A percentile compares a stretch with the other conserved stretches of the same genome.
Conservation (phyloP, 2,329 filamentous ascomycete genomes). For the Alternaria arborescens region DNA sequence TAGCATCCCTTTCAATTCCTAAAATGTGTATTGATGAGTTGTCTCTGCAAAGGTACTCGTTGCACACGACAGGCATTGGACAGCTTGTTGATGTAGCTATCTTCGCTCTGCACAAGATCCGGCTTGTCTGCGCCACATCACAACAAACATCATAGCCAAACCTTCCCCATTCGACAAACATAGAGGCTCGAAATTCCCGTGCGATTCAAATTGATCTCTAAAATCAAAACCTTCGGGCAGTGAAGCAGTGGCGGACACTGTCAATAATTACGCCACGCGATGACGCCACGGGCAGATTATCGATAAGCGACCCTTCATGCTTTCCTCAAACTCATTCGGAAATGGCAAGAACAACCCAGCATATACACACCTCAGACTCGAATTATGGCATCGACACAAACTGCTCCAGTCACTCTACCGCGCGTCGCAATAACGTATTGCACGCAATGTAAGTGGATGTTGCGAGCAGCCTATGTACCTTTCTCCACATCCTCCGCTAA, state of each 20-base stretch:
- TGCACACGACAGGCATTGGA: neutral
- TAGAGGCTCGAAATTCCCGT: neutral
- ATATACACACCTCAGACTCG: neutral
- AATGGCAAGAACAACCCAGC: neutral
- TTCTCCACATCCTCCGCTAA: neutral
- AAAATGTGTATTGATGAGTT: neutral
- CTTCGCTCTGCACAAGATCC: neutral
- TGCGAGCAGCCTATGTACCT: constrained; percentile 81
- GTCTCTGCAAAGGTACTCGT: too few relatives aligned
- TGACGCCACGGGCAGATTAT: constrained; percentile 16
- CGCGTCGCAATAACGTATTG: constrained; percentile 90
- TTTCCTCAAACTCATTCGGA: neutral
- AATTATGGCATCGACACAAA: constrained; percentile 37
- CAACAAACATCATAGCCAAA: neutral
- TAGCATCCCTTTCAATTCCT: neutral
- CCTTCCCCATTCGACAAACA: neutral
- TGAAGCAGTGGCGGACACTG: neutral
- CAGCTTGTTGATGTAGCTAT: neutral
- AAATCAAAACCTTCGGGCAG: neutral
- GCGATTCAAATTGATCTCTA: neutral
- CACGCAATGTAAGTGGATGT: constrained; percentile 93
- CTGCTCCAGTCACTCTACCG: constrained; percentile 60
- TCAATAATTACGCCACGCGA: neutral
- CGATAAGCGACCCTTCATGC: constrained; percentile 14
- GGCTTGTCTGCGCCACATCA: neutral